Evolutionary conservation across 345 rosid species (phyloP), one percentile per base, ranked within the genome.

Genomic region (Erodium maritimum): DNA sequence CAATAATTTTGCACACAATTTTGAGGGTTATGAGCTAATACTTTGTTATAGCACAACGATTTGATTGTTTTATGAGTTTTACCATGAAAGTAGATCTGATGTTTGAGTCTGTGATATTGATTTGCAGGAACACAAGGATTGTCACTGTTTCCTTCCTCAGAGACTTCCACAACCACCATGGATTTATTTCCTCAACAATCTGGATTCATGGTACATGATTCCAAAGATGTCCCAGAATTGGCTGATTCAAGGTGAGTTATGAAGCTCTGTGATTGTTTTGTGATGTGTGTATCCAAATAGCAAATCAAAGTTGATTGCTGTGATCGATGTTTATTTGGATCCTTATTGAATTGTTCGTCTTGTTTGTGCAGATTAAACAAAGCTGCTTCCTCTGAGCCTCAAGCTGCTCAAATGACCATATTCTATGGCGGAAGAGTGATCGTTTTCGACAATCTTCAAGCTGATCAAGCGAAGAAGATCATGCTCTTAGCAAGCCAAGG

Each of bases 401-500:
- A 73, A 65, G 62, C 82, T 52, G 81, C 90, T 1, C 86, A 72
- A n/a, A 69, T 91, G 87, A 88, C 95, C n/a, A 86, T 91, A 42
- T 88, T 91, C 64, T 91, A 91, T 59, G 76, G 25, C 12, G 96
- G 98, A 22, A 78, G 81, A 67, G 95, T 88, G 62, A 68, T 84
- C 18, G 91, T 83, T 54, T 83, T 86, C 63, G 66, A 83, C 20
- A 84, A 86, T 60, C 79, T 88, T 42, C 75, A 88, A 1, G 83
- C 84, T 22, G 87, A 88, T 24, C 86, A 81, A 70, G 96, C 88
- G 0, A 81, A 81, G 71, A 84, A 91, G 70, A 62, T 91, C 57
- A 80, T 88, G 82, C 55, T 60, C 56, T 65, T 86, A 50, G 96
- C 93, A 0, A 68, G 79, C 69, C 68, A 67, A 60, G 83, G 80